Conservation (phyloP, 139 green algal species). For the Haematococcus sp. region DNA sequence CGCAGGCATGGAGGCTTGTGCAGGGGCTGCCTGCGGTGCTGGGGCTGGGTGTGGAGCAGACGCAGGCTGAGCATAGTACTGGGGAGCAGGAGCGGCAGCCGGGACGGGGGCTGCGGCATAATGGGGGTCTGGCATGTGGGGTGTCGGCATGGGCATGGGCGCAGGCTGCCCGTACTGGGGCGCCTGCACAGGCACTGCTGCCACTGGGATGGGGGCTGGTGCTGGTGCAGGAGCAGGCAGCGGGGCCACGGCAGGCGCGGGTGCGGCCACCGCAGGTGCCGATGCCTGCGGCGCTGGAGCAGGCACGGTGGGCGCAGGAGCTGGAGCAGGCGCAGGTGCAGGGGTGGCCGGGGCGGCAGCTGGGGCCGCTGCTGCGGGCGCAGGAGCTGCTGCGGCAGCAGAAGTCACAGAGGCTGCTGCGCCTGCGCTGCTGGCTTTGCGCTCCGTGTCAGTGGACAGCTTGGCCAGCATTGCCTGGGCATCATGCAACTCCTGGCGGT, state of each 20-base stretch:
- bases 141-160: background rate
- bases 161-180: background rate
- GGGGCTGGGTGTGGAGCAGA: too few relatives aligned
- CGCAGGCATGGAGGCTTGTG: background rate
- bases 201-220: slow-evolving; percentile 6
- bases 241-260: slow-evolving; percentile 1
- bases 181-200: background rate
- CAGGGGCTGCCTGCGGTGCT: background rate
- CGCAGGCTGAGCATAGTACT: background rate
- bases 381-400: slow-evolving; percentile 16
- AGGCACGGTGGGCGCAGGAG: background rate
- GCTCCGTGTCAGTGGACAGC: slow-evolving; percentile 7
- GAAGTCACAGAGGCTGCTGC: slow-evolving; percentile 3
- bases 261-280: slow-evolving; percentile 4
- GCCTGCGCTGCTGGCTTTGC: background rate
- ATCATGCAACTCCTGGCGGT: slow-evolving; percentile 60
- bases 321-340: slow-evolving; percentile 12
- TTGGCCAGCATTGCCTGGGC: slow-evolving; percentile 55
- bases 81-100: background rate
- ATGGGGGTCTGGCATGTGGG: too few relatives aligned
- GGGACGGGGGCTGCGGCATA: too few relatives aligned
- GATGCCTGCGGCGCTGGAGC: slow-evolving; percentile 14
- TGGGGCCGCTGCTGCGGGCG: background rate
- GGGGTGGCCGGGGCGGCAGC: slow-evolving; percentile 10
- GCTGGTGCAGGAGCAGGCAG: slow-evolving; percentile 19